Evolutionary conservation across 1,139 yeast genomes (phyloP).

Genomic region (Chernovozyma aurita): DNA sequence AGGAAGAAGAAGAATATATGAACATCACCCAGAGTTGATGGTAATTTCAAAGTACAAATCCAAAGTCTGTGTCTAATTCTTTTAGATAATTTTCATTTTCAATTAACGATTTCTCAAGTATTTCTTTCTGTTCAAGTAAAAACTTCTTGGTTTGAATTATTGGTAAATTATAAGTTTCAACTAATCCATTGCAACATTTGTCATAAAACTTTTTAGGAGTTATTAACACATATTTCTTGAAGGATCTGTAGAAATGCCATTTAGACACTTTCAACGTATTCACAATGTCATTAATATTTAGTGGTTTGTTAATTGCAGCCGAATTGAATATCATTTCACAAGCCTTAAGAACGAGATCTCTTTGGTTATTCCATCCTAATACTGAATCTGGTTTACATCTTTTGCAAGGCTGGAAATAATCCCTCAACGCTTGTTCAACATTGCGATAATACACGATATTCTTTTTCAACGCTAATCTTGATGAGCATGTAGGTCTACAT

Average conservation of each 20-base stretch:
- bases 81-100: conserved; percentile 3
- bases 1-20: conserved; percentile 14
- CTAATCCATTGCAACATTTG: conserved; percentile 7
- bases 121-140: not conserved
- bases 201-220: conserved; percentile 17
- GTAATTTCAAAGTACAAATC: not conserved
- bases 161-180: not conserved
- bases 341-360: conserved; percentile 9
- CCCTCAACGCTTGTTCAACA: conserved; percentile 5
- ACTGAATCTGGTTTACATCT: conserved; percentile 8
- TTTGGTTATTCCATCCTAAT: conserved; percentile 11
- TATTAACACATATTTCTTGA: conserved; percentile 17
- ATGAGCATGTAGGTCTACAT: conserved; percentile 10
- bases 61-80: not conserved
- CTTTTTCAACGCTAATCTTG: conserved; percentile 7
- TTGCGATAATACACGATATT: conserved; percentile 6
- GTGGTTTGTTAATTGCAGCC: conserved; percentile 6
- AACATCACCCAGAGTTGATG: not conserved
- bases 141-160: conserved; percentile 4
- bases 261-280: conserved; percentile 16
- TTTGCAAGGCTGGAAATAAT: conserved; percentile 8
- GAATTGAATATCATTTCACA: conserved; percentile 8
- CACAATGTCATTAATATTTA: conserved; percentile 8
- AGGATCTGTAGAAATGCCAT: conserved; percentile 22
- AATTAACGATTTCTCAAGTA: not conserved